Base-by-base conservation (phyloP, 805 yeast genomes). In the Dipodascus geniculatus region DNA sequence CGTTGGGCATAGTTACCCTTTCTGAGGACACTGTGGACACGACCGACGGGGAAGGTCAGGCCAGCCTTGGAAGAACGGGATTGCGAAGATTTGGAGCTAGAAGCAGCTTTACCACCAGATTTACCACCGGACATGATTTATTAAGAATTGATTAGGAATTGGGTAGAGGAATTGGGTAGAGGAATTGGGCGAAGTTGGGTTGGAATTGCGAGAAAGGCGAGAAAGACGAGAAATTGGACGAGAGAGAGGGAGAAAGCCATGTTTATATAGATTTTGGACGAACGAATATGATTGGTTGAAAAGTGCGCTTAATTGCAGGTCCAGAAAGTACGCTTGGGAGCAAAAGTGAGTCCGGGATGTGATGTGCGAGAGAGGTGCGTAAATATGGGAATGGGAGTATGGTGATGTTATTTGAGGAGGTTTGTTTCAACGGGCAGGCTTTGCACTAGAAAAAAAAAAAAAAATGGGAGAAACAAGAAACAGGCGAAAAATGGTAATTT, bases 11-110 rank as follows among this genome's bases (percentile, higher is more conserved):
- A 87, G 84, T 90, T 87, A 73, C 96, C 96, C 77, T 85, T 88
- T 83, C 95, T 87, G 70, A 91, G 77, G 66, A 90, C 81, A 78
- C 97, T 84, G 81, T 91, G 96, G 65, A 91, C 93, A 83, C 98
- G 90, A 75, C 98, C 98, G 64, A 91, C 98, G 78, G 98, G 98
- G 95, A 91, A 91, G 67, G 95, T 87, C 71, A 91, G 82, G 74
- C 97, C 98, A 71, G 98, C 97, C 81, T 89, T 91, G 61, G 96
- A 84, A 65, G 98, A 91, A 83, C 98, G 88, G 54, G 97, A 86
- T 79, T 91, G 93, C 70, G 97, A 85, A 68, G 95, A 89, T 78
- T 91, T 91, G 72, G 88, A 90, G 66, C 95, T 75, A 64, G 95
- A 79, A 70, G 96, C 95, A 70, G 96, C 96, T 78, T 90, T 90